phyloP scores from a whole-genome alignment of 768 basidiomycete genomes.

The Lactifluus pinguis region DNA sequence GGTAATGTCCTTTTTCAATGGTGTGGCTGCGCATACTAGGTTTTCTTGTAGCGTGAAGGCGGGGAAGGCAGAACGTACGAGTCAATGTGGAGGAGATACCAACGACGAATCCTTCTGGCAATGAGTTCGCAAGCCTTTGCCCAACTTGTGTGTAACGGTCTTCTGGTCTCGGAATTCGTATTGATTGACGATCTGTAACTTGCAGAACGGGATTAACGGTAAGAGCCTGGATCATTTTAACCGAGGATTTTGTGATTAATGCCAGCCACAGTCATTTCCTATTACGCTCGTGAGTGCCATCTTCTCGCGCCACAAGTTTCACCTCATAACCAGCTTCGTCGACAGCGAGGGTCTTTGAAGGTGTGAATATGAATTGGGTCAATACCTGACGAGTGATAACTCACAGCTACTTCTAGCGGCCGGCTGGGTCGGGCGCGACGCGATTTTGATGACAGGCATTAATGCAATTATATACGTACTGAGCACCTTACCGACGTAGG shows the following conservation, averaged over 20 bases:
- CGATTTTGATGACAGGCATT: slow-evolving; percentile 92
- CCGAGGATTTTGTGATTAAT: neutral
- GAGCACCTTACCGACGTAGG: slow-evolving; percentile 77
- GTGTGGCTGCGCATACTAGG: neutral
- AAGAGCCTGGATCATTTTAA: slow-evolving; percentile 20
- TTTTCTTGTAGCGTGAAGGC: slow-evolving; percentile 48
- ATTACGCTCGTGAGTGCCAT: slow-evolving; percentile 75
- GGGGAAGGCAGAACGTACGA: slow-evolving; percentile 70
- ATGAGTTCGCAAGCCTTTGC: slow-evolving; percentile 96
- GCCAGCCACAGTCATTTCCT: slow-evolving; percentile 65
- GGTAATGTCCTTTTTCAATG: slow-evolving; percentile 30
- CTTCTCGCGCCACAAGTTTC: neutral
- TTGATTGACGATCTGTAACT: neutral
- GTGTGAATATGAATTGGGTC: slow-evolving; percentile 30
- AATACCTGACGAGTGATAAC: slow-evolving; percentile 4
- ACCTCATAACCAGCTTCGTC: slow-evolving; percentile 3
- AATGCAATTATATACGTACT: slow-evolving; percentile 77
- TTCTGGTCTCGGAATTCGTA: neutral
- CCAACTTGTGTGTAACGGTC: slow-evolving; percentile 57
- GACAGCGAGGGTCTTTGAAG: slow-evolving; percentile 84
- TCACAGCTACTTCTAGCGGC: slow-evolving; percentile 49
- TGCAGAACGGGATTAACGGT: slow-evolving; percentile 92
- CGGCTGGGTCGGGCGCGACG: slow-evolving; percentile 90
- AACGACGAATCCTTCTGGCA: slow-evolving; percentile 79
- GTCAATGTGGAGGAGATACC: slow-evolving; percentile 82